A percentile compares a stretch with the other conserved stretches of the same genome.
These are phyloP conservation scores for Mycena leptocephala DNA, from an alignment of 768 basidiomycete genomes.

Conservation along the genomic window DNA sequence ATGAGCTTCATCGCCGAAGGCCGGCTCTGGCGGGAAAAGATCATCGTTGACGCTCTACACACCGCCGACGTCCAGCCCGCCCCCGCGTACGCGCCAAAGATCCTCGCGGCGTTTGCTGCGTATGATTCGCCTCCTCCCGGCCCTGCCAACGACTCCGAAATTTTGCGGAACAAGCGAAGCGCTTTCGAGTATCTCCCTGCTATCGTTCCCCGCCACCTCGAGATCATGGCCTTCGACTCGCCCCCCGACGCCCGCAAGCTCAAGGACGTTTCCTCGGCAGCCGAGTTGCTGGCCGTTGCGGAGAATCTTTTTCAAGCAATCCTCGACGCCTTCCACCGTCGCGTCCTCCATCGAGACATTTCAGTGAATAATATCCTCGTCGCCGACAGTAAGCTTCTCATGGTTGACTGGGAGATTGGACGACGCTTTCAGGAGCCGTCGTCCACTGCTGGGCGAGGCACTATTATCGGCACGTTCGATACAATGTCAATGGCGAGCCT, in stretches of 20 bases:
- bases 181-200: not conserved
- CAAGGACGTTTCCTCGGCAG: not conserved
- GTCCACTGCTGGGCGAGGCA: not conserved
- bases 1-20: conserved; percentile 14
- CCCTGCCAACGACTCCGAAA: not conserved
- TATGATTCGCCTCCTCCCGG: not conserved
- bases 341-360: conserved; percentile 21
- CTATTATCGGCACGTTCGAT: conserved; percentile 10
- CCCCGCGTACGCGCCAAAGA: conserved; percentile 10
- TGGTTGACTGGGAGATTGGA: conserved; percentile 24
- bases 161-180: not conserved
- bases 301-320: conserved; percentile 1
- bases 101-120: no score
- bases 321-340: conserved; percentile 17
- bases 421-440: conserved; percentile 1
- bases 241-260: not conserved
- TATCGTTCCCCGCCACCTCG: conserved; percentile 12
- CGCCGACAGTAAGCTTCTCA: not conserved
- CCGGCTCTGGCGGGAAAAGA: conserved; percentile 22
- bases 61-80: not conserved
- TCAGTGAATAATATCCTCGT: conserved; percentile 4
- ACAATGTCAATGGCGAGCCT: conserved; percentile 17
- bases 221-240: conserved; percentile 13
- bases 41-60: no score
- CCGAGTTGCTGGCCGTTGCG: conserved; percentile 7